Base-by-base conservation (phyloP, 345 rosid species). In the Dimocarpus longan region DNA sequence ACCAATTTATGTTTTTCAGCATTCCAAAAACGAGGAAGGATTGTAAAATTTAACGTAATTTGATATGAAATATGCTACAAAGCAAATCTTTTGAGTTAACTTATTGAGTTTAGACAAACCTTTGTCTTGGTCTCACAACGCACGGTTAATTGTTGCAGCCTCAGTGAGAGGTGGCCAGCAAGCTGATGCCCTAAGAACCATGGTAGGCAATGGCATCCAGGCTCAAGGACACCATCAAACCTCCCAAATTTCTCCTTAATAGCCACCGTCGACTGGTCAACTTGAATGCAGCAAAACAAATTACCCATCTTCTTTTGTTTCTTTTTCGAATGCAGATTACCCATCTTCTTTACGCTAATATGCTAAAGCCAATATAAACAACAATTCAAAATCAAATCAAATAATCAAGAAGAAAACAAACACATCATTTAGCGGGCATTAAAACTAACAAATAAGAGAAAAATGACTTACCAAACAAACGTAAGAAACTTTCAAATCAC, bases 111-210 rank as follows among this genome's bases (percentile, higher is more conserved):
- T 10, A 10, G n/a, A 54, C 81, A 52, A 62, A 92, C 94, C 95
- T 87, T 89, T 4, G 95, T 86, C 84, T 91, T 91, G 16, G 97
- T 91, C 84, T 91, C 92, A 75, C 93, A 91, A 39, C 83, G 85
- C 46, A 91, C 94, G 32, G 89, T 93, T 28, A 91, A 69, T 70
- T 91, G 94, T 66, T 89, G 91, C 79, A 88, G 37, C 70, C 94
- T 86, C 1, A 91, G 59, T 1, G 94, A 82, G 69, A 91, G 90
- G 57, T 81, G 82, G 22, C 92, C 92, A 46, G 90, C 90, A 48
- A 88, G 76, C 78, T 82, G 91, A 63, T 82, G 73, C 68, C 94
- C 92, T 22, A 89, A 60, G 65, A 78, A 82, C 94, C 94, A 91
- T 5, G 91, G 94, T 44, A 91, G 79, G 56, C 84, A 91, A 71